A percentile compares a stretch with the other conserved stretches of the same genome.
Evolutionary conservation across 2,329 filamentous ascomycete species (phyloP).

Genomic region (Pseudogymnoascus sp.): DNA sequence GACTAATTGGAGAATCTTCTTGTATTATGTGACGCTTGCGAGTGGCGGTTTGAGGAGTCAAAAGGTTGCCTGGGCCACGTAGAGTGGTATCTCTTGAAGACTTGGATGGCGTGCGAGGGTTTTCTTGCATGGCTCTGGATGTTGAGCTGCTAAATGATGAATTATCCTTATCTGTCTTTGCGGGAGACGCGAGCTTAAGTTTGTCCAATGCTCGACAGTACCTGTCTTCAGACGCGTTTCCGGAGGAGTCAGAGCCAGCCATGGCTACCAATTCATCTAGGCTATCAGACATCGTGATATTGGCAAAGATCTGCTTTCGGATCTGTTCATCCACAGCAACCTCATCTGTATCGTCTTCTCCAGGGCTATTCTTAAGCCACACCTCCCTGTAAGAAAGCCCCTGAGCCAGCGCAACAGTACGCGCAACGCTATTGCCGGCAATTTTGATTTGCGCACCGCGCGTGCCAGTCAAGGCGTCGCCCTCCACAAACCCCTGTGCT

Average conservation of each 20-base stretch:
- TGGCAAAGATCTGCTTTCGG: background rate
- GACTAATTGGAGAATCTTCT: background rate
- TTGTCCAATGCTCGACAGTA: background rate
- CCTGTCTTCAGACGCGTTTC: background rate
- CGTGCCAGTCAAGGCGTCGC: constrained; percentile 59
- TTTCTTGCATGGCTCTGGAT: background rate
- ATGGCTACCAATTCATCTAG: background rate
- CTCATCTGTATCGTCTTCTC: background rate
- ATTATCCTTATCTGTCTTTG: background rate
- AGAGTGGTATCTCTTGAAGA: background rate
- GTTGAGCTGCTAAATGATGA: background rate
- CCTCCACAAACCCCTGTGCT: constrained; percentile 61
- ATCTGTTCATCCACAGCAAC: background rate
- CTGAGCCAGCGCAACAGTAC: constrained; percentile 57
- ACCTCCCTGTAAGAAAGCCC: constrained; percentile 57
- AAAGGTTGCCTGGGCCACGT: background rate
- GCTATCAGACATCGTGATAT: background rate
- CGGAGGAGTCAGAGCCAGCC: background rate
- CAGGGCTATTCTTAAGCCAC: constrained; percentile 29
- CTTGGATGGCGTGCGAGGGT: background rate
- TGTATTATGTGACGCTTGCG: background rate
- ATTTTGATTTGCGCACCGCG: constrained; percentile 51
- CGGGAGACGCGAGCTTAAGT: background rate
- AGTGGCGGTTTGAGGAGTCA: background rate
- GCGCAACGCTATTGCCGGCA: constrained; percentile 69